phyloP scores from a whole-genome alignment of 1,139 yeast genomes.

The Kodamaea alishanica region DNA sequence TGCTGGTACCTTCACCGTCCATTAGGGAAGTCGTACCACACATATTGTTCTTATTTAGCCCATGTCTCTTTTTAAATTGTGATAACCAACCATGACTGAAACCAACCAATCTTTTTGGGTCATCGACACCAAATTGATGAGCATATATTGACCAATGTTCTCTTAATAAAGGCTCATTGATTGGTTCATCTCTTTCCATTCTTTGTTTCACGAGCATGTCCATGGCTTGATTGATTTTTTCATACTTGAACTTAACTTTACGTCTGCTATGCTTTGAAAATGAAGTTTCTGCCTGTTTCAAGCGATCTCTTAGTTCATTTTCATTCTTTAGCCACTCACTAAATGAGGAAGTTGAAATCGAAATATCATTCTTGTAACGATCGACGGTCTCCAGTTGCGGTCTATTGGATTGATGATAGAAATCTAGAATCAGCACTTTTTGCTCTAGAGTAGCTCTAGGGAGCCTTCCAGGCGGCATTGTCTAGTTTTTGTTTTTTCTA shows the following conservation, averaged over 20 bases:
- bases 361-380: slow-evolving; percentile 42
- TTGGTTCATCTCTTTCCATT: slow-evolving; percentile 41
- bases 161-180: slow-evolving; percentile 52
- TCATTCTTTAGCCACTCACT: slow-evolving; percentile 61
- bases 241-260: slow-evolving; percentile 52
- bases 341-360: slow-evolving; percentile 55
- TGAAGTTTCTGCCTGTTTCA: slow-evolving; percentile 32
- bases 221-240: slow-evolving; percentile 56
- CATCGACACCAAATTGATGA: slow-evolving; percentile 54
- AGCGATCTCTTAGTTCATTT: slow-evolving; percentile 43
- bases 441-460: slow-evolving; percentile 60
- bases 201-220: slow-evolving; percentile 47
- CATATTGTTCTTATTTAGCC: slow-evolving; percentile 41
- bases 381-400: slow-evolving; percentile 61
- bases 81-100: slow-evolving; percentile 63
- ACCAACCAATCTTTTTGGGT: slow-evolving; percentile 51
- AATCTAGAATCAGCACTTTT: slow-evolving; percentile 52
- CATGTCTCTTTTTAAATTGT: slow-evolving; percentile 58
- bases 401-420: slow-evolving; percentile 43
- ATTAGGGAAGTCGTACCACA: slow-evolving; percentile 14
- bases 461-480: slow-evolving; percentile 24
- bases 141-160: slow-evolving; percentile 57
- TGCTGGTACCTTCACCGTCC: not conserved
- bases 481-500: not conserved
- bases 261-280: slow-evolving; percentile 42